Conservation (phyloP, 805 yeast species). For the Saturnispora mendoncae region DNA sequence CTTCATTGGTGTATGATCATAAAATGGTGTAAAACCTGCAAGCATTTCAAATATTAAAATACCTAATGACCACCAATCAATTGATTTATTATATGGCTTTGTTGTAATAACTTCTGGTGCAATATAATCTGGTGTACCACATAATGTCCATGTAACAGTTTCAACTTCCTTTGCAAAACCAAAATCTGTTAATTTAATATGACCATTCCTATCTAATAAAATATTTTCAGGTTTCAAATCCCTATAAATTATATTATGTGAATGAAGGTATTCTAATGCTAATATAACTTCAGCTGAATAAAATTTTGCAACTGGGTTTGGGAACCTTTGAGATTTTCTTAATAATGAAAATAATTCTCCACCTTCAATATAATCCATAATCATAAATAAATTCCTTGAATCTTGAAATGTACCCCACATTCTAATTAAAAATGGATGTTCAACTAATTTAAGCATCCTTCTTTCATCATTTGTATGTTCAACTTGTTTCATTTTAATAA, state of each 20-base stretch:
- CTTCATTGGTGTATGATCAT: constrained; percentile 55
- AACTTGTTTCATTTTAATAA: constrained; percentile 53
- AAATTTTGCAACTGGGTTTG: constrained; percentile 55
- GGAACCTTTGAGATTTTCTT: constrained; percentile 50
- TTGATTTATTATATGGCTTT: constrained; percentile 53
- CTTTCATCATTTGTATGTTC: constrained; percentile 59
- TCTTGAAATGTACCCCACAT: constrained; percentile 68
- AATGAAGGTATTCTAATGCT: constrained; percentile 50
- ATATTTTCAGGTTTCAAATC: constrained; percentile 58
- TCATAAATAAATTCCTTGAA: constrained; percentile 47
- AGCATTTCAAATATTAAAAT: constrained; percentile 53
- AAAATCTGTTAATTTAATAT: constrained; percentile 52
- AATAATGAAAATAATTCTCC: constrained; percentile 51
- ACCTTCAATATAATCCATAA: constrained; percentile 59
- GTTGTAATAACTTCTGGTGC: constrained; percentile 62
- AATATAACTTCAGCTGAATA: constrained; percentile 55
- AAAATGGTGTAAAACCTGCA: constrained; percentile 54
- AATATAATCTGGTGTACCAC: constrained; percentile 59
- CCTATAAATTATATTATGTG: constrained; percentile 50
- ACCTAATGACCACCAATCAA: constrained; percentile 61
- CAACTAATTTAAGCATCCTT: constrained; percentile 47
- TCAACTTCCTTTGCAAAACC: constrained; percentile 56
- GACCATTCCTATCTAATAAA: constrained; percentile 49
- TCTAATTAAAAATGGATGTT: constrained; percentile 51
- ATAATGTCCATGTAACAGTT: constrained; percentile 52